Base-by-base conservation (phyloP, 257 asterid genomes). In the Solanum bulbocastanum region DNA sequence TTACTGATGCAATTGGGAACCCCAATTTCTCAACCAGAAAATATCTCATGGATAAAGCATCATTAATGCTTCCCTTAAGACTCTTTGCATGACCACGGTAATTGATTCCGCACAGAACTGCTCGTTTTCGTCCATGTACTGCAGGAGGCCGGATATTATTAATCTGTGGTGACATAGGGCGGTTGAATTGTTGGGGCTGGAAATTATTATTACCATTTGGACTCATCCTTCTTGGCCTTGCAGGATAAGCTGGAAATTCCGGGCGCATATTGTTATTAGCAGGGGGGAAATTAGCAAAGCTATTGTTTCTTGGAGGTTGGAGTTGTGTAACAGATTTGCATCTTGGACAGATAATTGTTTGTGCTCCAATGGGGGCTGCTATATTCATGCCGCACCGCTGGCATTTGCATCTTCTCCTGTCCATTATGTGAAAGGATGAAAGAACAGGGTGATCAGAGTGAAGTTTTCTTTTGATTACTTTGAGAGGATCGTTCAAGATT, bases 51-150 rank as follows among this genome's bases (percentile, higher is more conserved):
- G 91, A 87, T 90, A 87, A 73, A 81, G 91, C 95, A 74, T 94
- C 98, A 60, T 94, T 93, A 84, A 93, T 89, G 33, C 91, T 92
- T 62, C 98, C 98, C 8, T 90, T 88, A 27, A 94, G 91, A 89
- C 89, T 92, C 91, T 88, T 81, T 42, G 58, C 89, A 87, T 92
- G 92, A 13, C 94, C 94, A 18, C 91, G 83, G 90, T 94, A 94
- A 90, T 92, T 93, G 60, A 92, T 91, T 71, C 95, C 96, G 88
- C 98, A 94, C 52, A 93, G 86, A 82, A 93, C 91, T n/a, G 96
- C 96, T 79, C 98, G 90, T 88, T 91, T 94, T 86, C 82, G 88
- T 60, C 94, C 93, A 69, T 88, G 88, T 5, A 90, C 89, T 23
- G 94, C 75, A 71, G 56, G 79, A 35, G 94, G 89, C 66, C 56